Conservation (phyloP, 495 filamentous ascomycete species). For the Penicillium samsonianum region DNA sequence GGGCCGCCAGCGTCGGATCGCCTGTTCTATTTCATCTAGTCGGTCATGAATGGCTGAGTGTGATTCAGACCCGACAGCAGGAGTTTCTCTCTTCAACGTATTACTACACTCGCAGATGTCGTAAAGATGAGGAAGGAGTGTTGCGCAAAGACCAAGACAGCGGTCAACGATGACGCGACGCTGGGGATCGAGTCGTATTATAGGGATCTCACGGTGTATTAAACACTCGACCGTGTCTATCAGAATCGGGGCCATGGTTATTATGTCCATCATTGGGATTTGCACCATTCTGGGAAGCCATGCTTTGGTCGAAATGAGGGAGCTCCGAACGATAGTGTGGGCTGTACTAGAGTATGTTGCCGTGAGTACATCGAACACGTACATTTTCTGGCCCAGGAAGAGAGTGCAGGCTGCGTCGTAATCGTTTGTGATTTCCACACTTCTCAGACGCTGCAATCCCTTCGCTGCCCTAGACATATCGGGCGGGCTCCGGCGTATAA, state of each 20-base stretch:
- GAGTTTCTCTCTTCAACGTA: constrained; percentile 17
- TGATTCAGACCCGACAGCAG: constrained; percentile 9
- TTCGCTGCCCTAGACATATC: constrained; percentile 30
- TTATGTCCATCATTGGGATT: constrained; percentile 30
- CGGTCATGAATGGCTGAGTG: constrained; percentile 16
- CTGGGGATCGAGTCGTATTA: constrained; percentile 29
- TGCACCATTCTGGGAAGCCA: constrained; percentile 32
- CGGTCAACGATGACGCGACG: constrained; percentile 36
- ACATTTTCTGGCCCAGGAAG: constrained; percentile 34
- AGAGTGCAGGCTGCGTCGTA: constrained; percentile 30
- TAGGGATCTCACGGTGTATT: constrained; percentile 34
- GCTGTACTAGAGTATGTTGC: constrained; percentile 28
- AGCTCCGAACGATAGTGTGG: constrained; percentile 30
- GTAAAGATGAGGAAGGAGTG: constrained; percentile 33
- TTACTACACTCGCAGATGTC: constrained; percentile 37
- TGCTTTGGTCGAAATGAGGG: constrained; percentile 30
- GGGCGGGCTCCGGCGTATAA: constrained; percentile 23
- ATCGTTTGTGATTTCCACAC: constrained; percentile 23
- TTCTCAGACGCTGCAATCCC: constrained; percentile 27
- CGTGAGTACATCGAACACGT: constrained; percentile 33
- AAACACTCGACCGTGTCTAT: constrained; percentile 38
- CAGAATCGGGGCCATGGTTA: constrained; percentile 34
- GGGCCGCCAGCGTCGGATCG: constrained; percentile 30
- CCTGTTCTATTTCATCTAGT: constrained; percentile 27
- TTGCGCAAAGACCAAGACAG: constrained; percentile 33